Percentiles rank a stretch among this genome's conserved stretches.
Evolutionary conservation across 345 rosid species (phyloP).

Genomic region (Noccaea bulbosa): DNA sequence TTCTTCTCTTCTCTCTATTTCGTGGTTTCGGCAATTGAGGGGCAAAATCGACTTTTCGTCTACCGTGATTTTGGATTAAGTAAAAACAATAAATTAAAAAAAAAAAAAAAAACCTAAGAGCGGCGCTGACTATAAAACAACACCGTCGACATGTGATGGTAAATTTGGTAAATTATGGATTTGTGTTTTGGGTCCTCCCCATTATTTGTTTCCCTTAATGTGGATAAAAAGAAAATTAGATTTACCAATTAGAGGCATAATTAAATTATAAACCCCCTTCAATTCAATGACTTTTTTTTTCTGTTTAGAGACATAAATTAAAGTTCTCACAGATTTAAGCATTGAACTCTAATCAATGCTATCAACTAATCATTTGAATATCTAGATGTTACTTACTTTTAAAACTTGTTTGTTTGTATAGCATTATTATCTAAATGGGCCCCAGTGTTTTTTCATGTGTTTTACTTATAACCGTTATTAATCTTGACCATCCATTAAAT

Average conservation of each 20-base stretch:
- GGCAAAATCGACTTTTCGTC: constrained; percentile 2
- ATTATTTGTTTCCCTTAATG: neutral
- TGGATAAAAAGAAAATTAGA: neutral
- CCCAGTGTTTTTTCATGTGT: too few species aligned
- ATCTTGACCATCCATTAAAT: too few species aligned
- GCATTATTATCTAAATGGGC: neutral
- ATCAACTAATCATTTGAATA: neutral
- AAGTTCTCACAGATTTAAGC: neutral
- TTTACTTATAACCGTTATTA: too few species aligned
- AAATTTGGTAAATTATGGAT: neutral
- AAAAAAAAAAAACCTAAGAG: neutral
- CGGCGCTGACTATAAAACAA: constrained; percentile 22
- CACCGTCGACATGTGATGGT: constrained; percentile 39
- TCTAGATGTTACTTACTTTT: neutral
- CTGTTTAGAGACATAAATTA: neutral
- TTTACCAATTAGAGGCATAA: neutral
- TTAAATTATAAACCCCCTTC: neutral
- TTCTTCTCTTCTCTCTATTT: constrained; percentile 23
- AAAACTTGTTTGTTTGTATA: neutral
- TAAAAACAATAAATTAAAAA: neutral
- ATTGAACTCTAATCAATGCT: neutral
- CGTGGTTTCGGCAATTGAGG: constrained; percentile 27
- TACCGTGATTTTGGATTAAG: constrained; percentile 28
- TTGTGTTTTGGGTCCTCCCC: neutral
- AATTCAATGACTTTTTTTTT: too few species aligned